These are phyloP conservation scores for Starmera pachycereana DNA, from an alignment of 805 yeast species.

Conservation along the genomic window DNA sequence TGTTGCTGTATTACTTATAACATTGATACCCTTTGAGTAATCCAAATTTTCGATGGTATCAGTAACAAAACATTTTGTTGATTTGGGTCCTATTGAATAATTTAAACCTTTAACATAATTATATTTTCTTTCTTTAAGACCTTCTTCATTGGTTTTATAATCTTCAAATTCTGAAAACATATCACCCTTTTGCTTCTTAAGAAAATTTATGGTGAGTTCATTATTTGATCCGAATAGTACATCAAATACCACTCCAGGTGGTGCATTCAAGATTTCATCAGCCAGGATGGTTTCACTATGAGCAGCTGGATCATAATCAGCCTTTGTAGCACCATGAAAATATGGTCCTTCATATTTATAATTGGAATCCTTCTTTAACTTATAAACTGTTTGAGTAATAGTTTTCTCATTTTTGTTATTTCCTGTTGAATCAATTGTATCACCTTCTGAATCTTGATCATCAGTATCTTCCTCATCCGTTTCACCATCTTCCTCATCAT, in stretches of 20 bases:
- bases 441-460: conserved; percentile 16
- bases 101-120: conserved; percentile 66
- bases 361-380: conserved; percentile 27
- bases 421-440: conserved; percentile 8
- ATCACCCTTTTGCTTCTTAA: conserved; percentile 26
- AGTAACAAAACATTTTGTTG: conserved; percentile 60
- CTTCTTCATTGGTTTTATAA: conserved; percentile 27
- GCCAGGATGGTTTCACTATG: conserved; percentile 44
- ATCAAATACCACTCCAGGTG: conserved; percentile 67
- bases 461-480: conserved; percentile 12
- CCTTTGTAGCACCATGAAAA: conserved; percentile 47
- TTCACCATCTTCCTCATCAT: conserved; percentile 12
- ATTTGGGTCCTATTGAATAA: conserved; percentile 86
- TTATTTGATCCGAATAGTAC: conserved; percentile 58
- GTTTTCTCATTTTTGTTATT: conserved; percentile 2
- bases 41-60: conserved; percentile 54
- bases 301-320: conserved; percentile 31
- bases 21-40: conserved; percentile 42
- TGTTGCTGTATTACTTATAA: conserved; percentile 56
- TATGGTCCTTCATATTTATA: conserved; percentile 54
- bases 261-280: conserved; percentile 47
- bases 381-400: conserved; percentile 19
- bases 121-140: conserved; percentile 38
- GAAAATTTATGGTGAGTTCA: conserved; percentile 31
- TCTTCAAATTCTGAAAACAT: conserved; percentile 24